Evolutionary conservation across 2,329 filamentous ascomycete genomes (phyloP).

Genomic region (Clarireedia paspali): DNA sequence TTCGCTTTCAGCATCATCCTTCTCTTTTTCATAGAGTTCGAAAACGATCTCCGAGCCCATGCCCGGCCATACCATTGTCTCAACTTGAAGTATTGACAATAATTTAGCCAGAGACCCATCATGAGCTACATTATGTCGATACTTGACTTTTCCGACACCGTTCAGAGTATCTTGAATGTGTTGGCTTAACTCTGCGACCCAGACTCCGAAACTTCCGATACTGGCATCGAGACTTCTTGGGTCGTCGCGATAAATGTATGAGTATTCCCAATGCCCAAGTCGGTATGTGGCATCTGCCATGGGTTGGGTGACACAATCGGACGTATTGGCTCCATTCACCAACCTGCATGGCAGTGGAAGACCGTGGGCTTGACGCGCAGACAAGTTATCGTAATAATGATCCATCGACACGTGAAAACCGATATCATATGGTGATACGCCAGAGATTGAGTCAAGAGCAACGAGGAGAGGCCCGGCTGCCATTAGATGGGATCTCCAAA

Average conservation of each 20-base stretch:
- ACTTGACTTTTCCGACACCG: conserved; percentile 40
- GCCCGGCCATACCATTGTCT: conserved; percentile 75
- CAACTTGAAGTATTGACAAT: conserved; percentile 62
- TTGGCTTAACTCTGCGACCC: conserved; percentile 61
- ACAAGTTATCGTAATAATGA: conserved; percentile 81
- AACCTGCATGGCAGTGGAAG: conserved; percentile 65
- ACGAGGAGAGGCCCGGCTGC: conserved; percentile 47
- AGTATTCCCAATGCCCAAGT: conserved; percentile 75
- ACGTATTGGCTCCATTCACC: conserved; percentile 36
- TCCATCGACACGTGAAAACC: conserved; percentile 68
- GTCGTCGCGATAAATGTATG: conserved; percentile 65
- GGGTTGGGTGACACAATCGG: conserved; percentile 52
- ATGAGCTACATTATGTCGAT: conserved; percentile 73
- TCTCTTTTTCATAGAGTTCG: conserved; percentile 53
- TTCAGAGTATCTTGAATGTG: conserved; percentile 50
- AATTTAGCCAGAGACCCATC: conserved; percentile 65
- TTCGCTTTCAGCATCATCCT: conserved; percentile 14
- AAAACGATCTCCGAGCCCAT: conserved; percentile 77
- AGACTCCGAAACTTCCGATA: conserved; percentile 59
- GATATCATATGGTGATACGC: conserved; percentile 45
- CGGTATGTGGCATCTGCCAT: conserved; percentile 66
- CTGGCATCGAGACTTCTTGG: conserved; percentile 54
- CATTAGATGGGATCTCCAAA: conserved; percentile 59
- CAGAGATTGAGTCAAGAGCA: conserved; percentile 60
- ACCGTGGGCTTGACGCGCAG: conserved; percentile 66